Conservation (phyloP, 2,329 filamentous ascomycete species). For the Paecilomyces formosus region DNA sequence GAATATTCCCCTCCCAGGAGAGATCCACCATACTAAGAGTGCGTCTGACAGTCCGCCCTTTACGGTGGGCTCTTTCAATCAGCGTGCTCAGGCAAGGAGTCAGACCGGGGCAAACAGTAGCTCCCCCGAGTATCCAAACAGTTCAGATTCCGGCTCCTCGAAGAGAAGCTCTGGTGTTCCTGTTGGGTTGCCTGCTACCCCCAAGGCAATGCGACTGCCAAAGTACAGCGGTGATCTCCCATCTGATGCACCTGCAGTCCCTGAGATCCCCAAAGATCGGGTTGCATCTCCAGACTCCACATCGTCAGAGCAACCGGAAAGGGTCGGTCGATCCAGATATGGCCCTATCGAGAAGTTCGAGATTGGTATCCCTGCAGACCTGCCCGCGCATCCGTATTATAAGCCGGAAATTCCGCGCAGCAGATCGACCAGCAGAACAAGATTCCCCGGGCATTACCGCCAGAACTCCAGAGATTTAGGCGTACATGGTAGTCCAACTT, state of each 20-base stretch:
- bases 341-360: slow-evolving; percentile 26
- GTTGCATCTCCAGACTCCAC: slow-evolving; percentile 28
- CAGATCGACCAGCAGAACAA: slow-evolving; percentile 32
- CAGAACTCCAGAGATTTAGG: slow-evolving; percentile 17
- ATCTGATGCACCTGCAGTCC: slow-evolving; percentile 47
- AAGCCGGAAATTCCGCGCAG: slow-evolving; percentile 32
- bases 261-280: slow-evolving; percentile 47
- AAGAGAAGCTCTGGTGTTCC: slow-evolving; percentile 42
- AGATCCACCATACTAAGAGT: slow-evolving; percentile 37
- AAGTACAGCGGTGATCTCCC: slow-evolving; percentile 50
- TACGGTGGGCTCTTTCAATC: slow-evolving; percentile 22
- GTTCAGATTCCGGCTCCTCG: slow-evolving; percentile 32
- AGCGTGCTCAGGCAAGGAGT: slow-evolving; percentile 22
- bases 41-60: slow-evolving; percentile 38
- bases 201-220: slow-evolving; percentile 78
- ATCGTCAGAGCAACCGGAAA: slow-evolving; percentile 29
- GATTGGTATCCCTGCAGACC: slow-evolving; percentile 18
- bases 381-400: slow-evolving; percentile 34
- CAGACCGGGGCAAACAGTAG: slow-evolving; percentile 25
- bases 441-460: slow-evolving; percentile 22
- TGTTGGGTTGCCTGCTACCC: slow-evolving; percentile 81
- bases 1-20: slow-evolving; percentile 66
- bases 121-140: slow-evolving; percentile 32
- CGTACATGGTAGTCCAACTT: slow-evolving; percentile 13
- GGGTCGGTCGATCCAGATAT: slow-evolving; percentile 32